These are phyloP conservation scores for Quercus mongolica DNA, from an alignment of 306 rosid genomes.

Conservation along the genomic window DNA sequence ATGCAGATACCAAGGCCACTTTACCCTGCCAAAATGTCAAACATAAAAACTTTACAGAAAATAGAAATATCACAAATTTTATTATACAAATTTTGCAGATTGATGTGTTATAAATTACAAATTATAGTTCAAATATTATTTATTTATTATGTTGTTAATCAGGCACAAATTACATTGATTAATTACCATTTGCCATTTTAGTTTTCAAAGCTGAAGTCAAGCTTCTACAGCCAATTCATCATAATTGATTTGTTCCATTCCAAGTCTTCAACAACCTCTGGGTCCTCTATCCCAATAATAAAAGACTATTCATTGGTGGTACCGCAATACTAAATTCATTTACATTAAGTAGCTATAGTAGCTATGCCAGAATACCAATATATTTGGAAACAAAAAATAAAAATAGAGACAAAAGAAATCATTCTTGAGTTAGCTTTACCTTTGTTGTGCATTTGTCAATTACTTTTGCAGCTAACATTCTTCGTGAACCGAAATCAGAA, in stretches of 20 bases:
- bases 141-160: no score
- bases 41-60: not conserved
- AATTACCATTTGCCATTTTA: no score
- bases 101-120: no score
- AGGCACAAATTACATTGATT: no score
- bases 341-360: not conserved
- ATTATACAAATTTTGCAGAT: no score
- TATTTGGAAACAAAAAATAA: not conserved
- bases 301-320: no score
- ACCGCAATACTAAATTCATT: no score
- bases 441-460: slow-evolving; percentile 11
- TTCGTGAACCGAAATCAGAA: slow-evolving; percentile 21
- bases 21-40: slow-evolving; percentile 36
- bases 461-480: slow-evolving; percentile 36
- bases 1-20: slow-evolving; percentile 78
- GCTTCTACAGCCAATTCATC: no score
- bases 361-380: not conserved
- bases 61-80: not conserved
- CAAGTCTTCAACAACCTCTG: no score
- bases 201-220: not conserved
- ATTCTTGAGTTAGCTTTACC: not conserved
- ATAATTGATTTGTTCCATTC: no score
- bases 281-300: no score
- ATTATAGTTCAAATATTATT: no score
- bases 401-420: not conserved